phyloP scores from a whole-genome alignment of 345 rosid genomes.

The Nephelium lappaceum region DNA sequence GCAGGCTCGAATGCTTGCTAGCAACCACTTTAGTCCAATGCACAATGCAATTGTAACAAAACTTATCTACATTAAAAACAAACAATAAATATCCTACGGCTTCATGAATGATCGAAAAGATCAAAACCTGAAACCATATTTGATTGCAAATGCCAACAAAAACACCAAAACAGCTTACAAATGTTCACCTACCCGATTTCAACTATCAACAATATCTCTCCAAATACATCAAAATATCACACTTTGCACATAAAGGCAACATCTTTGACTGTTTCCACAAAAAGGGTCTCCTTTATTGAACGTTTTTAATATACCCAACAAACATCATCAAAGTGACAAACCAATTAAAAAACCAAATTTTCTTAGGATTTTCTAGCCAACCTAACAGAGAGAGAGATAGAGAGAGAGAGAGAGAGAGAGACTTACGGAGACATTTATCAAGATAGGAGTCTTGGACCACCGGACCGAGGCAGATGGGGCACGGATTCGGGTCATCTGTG shows the following conservation, averaged over 20 bases:
- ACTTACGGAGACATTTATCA: conserved; percentile 82
- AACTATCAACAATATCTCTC: background rate
- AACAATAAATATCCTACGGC: background rate
- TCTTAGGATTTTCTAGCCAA: background rate
- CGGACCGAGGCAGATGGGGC: conserved; percentile 82
- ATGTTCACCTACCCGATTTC: background rate
- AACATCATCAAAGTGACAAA: background rate
- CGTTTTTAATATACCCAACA: background rate
- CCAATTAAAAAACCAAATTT: background rate
- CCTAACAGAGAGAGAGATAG: conserved; percentile 1
- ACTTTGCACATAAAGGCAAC: background rate
- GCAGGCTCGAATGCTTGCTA: conserved; percentile 46
- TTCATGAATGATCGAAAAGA: background rate
- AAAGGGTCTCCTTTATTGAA: background rate
- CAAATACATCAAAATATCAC: conserved; percentile 1
- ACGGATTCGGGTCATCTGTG: conserved; percentile 42
- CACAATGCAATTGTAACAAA: conserved; percentile 78
- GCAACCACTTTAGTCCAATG: conserved; percentile 80
- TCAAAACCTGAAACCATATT: conserved; percentile 2
- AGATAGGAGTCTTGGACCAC: conserved; percentile 65
- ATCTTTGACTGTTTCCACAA: background rate
- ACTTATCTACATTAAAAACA: conserved; percentile 63
- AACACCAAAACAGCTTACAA: background rate
- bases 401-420: conserved; percentile 21
- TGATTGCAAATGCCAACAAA: background rate